These are phyloP conservation scores for Rhodotorula sp. DNA, from an alignment of 1,284 basidiomycete species.

Conservation along the genomic window DNA sequence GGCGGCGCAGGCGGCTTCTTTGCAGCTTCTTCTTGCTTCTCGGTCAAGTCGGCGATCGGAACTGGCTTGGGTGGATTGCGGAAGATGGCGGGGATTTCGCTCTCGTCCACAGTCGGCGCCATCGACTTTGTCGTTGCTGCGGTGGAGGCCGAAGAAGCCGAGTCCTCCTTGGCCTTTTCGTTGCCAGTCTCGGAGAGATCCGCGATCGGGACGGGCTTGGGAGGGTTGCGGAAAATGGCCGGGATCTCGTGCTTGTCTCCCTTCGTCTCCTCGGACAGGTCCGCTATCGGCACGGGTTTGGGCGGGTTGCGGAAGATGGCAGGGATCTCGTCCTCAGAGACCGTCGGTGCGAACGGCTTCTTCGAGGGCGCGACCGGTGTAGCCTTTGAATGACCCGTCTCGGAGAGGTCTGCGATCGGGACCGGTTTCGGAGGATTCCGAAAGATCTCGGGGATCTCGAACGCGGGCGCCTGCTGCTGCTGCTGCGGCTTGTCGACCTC, in stretches of 20 bases:
- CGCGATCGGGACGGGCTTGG: conserved; percentile 10
- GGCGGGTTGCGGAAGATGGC: conserved; percentile 27
- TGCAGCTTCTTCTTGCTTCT: conserved; percentile 3
- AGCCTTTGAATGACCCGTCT: background rate
- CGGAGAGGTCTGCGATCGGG: conserved; percentile 15
- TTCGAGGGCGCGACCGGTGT: background rate
- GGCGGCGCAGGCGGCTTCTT: conserved; percentile 40
- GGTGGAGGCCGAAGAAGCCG: background rate
- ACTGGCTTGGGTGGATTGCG: conserved; percentile 22
- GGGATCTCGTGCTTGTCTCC: conserved; percentile 9
- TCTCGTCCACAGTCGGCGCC: background rate
- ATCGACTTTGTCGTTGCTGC: background rate
- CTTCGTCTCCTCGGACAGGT: background rate
- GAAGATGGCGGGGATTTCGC: conserved; percentile 26
- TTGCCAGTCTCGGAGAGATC: conserved; percentile 8
- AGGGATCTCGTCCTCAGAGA: conserved; percentile 9
- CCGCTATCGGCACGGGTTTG: conserved; percentile 7
- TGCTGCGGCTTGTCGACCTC: conserved; percentile 8
- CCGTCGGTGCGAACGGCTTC: background rate
- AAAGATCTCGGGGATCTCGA: conserved; percentile 13
- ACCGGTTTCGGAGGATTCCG: conserved; percentile 15
- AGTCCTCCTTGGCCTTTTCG: background rate
- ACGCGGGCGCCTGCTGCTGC: background rate
- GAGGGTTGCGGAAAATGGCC: conserved; percentile 23
- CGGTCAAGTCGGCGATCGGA: conserved; percentile 13